Percentiles rank a stretch among this genome's conserved stretches.
Conservation (phyloP, 805 yeast species). For the Ogataea salicorniae region DNA sequence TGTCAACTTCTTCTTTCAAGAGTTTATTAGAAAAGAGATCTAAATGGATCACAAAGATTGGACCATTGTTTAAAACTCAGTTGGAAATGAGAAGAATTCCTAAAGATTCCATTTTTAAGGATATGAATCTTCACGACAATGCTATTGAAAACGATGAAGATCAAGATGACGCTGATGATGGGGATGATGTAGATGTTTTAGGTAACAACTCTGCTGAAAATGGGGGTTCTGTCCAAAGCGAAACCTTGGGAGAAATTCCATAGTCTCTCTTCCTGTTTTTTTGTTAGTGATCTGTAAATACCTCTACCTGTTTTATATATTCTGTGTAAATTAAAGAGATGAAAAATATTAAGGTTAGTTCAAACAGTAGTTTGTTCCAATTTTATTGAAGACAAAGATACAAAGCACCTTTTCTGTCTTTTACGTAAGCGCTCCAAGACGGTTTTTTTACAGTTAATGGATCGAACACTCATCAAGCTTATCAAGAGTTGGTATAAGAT, state of each 20-base stretch:
- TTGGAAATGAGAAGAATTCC: slow-evolving; percentile 78
- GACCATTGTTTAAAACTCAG: slow-evolving; percentile 68
- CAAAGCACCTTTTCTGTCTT: too few species aligned
- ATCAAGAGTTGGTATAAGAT: not conserved
- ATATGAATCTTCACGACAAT: slow-evolving; percentile 25
- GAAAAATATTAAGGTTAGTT: too few species aligned
- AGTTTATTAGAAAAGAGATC: slow-evolving; percentile 78
- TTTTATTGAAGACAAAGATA: too few species aligned
- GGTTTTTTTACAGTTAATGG: too few species aligned
- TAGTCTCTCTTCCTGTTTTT: not conserved
- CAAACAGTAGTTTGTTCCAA: too few species aligned
- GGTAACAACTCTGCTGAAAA: slow-evolving; percentile 7
- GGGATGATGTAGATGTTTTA: slow-evolving; percentile 23
- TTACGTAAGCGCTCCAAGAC: too few species aligned
- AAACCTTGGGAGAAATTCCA: slow-evolving; percentile 12
- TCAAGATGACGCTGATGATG: slow-evolving; percentile 25
- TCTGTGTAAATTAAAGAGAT: too few species aligned
- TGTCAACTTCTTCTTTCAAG: slow-evolving; percentile 71
- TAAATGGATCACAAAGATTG: slow-evolving; percentile 87
- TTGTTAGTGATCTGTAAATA: too few species aligned
- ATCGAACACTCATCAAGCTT: too few species aligned
- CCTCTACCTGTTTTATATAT: too few species aligned
- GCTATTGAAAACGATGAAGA: slow-evolving; percentile 20
- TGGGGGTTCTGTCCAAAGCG: slow-evolving; percentile 13
- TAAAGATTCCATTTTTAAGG: slow-evolving; percentile 48